These are phyloP conservation scores for Metschnikowia lochheadii DNA, from an alignment of 805 yeast species.

Conservation along the genomic window DNA sequence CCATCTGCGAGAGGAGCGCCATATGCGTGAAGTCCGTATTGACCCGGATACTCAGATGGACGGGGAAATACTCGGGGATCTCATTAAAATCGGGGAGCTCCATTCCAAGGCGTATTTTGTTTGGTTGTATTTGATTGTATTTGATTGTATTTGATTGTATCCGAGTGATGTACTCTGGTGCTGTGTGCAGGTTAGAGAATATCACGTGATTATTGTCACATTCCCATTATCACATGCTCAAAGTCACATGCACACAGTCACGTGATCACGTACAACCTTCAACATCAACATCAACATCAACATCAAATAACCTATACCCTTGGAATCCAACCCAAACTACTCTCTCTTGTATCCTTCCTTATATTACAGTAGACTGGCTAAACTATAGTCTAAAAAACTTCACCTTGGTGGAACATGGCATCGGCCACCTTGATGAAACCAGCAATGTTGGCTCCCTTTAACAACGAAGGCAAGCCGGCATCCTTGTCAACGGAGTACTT, in stretches of 20 bases:
- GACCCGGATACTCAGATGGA: constrained; percentile 13
- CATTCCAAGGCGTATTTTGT: background rate
- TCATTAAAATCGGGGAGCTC: constrained; percentile 12
- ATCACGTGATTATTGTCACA: too few species aligned
- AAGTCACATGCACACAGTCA: too few species aligned
- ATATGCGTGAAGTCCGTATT: constrained; percentile 12
- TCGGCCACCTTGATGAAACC: constrained; percentile 98
- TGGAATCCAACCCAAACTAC: too few species aligned
- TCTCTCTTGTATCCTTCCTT: background rate
- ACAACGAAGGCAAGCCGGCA: constrained; percentile 80
- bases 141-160: too few species aligned
- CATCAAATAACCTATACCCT: too few species aligned
- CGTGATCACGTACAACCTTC: too few species aligned
- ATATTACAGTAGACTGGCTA: background rate
- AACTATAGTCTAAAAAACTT: constrained; percentile 40
- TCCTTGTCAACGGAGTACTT: constrained; percentile 71
- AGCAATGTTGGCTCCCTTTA: constrained; percentile 98
- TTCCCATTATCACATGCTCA: too few species aligned
- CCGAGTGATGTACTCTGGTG: too few species aligned
- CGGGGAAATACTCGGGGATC: constrained; percentile 16
- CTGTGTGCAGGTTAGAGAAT: too few species aligned
- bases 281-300: too few species aligned
- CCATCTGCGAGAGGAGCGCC: constrained; percentile 10
- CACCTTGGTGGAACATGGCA: constrained; percentile 98
- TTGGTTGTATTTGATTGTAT: too few species aligned